Base-by-base conservation (phyloP, 225 moss, liverwort and hornwort genomes). In the Straminergon stramineum region DNA sequence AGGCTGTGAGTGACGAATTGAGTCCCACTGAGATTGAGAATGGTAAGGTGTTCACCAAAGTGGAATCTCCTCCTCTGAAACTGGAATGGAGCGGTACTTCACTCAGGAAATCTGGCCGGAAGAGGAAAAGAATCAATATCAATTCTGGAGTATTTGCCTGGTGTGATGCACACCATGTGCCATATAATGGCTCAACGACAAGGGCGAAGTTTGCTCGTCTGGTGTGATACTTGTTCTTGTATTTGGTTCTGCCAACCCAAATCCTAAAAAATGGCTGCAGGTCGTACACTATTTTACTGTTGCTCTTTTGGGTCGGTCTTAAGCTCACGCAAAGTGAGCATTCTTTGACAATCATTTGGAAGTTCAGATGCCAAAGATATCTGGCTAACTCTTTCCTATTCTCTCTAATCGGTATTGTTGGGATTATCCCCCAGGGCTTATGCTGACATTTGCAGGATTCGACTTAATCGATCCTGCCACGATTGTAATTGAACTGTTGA, bases 71-170 rank as follows among this genome's bases (percentile, higher is more conserved):
- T 91, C 92, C 92, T 57, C 61, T 82, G 27, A 93, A 92, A 89
- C 86, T 95, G 75, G 93, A 95, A 84, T 93, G 93, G 93, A 90
- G 89, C 82, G 92, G 95, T 51, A 91, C 91, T 68, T 91, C 93
- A 30, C 86, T 91, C 83, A 88, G 93, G 67, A 93, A 95, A 89
- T 91, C 92, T 52, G 93, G 93, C 76, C 91, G 92, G 70, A 93
- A 95, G 92, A 87, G 93, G 31, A 95, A 95, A 89, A 90, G 93
- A 88, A 58, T 89, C 71, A 95, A 95, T 67, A 88, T 92, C 65
- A 93, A 84, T 28, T 58, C 88, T 66, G 93, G 90, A 80, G 84
- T 92, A 48, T 92, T 86, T 74, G 87, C 93, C 18, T 93, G 95
- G 95, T 85, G 87, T 74, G 91, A 92, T 86, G 55, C 82, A 74